Evolutionary conservation across 2,329 filamentous ascomycete genomes (phyloP), one percentile per base, ranked within the genome.

Genomic region (Periconia digitata): DNA sequence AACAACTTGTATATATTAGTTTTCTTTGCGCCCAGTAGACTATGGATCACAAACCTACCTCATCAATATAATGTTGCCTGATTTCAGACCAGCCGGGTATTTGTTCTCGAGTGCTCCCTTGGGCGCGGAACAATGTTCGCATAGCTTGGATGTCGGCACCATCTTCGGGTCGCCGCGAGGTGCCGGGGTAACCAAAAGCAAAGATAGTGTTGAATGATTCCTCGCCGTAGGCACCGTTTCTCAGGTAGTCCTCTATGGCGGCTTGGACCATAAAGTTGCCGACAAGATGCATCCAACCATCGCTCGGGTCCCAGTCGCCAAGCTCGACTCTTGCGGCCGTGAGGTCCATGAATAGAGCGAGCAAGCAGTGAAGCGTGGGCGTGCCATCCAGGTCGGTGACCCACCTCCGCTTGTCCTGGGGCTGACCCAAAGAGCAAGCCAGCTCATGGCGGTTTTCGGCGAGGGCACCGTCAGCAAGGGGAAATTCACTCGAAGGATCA

Each of bases 291-390:
- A 77, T 73, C 74, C 76, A 79, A 10, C 69, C 62, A 6, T 62
- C 54, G 5, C 62, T 70, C 3, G 73, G 64, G 6, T 56, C 47
- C 56, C 65, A 71, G 34, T 70, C 64, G 22, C 63, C 64, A 16
- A 68, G 54, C 15, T 55, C 50, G 8, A 60, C 51, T 29, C 74
- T 67, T 6, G 69, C 60, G 3, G 71, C 67, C 16, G 78, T 79
- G 85, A 83, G 64, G 22, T 70, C 63, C 55, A 81, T 71, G 60
- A 82, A 81, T 4, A 74, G 62, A 2, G 76, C 71, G 2, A 79
- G 63, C 6, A 80, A 63, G 40, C 75, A 73, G 63, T 71, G 46
- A 59, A 67, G 56, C 5, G 63, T 61, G 17, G 63, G 56, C 2
- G 72, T 72, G 24, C 72, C 71, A 43, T 73, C 72, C 42, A 71